Conservation (phyloP, 768 basidiomycete species). For the Tylopilus subfusipes region DNA sequence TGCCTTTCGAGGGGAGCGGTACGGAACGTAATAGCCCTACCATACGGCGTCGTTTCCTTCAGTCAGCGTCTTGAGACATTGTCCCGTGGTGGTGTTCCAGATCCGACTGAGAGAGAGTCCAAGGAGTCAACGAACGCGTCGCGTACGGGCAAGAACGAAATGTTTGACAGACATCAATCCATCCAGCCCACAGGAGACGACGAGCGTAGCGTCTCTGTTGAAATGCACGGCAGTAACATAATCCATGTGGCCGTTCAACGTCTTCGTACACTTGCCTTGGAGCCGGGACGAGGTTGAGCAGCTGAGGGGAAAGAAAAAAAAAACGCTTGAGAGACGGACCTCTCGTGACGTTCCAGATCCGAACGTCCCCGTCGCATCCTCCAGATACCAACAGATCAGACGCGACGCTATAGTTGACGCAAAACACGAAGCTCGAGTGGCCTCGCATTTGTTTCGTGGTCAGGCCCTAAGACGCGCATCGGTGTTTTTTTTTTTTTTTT, state of each 20-base stretch:
- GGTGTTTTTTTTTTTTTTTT: neutral
- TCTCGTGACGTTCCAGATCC: slow-evolving; percentile 86
- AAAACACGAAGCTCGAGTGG: slow-evolving; percentile 87
- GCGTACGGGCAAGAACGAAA: neutral
- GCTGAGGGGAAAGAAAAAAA: neutral
- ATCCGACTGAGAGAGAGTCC: slow-evolving; percentile 61
- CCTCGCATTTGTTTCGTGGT: slow-evolving; percentile 71
- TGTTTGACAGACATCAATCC: slow-evolving; percentile 76
- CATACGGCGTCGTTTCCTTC: slow-evolving; percentile 86
- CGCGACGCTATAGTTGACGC: slow-evolving; percentile 85
- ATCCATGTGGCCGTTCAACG: slow-evolving; percentile 89
- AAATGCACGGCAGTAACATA: slow-evolving; percentile 95
- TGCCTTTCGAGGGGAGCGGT: neutral
- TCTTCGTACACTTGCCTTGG: slow-evolving; percentile 78
- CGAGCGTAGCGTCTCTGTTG: slow-evolving; percentile 85
- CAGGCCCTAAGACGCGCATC: slow-evolving; percentile 48
- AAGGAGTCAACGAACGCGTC: neutral
- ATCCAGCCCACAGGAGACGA: slow-evolving; percentile 89
- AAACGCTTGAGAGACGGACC: slow-evolving; percentile 40
- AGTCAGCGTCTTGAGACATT: slow-evolving; percentile 93
- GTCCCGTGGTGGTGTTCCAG: slow-evolving; percentile 90
- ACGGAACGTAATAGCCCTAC: slow-evolving; percentile 37
- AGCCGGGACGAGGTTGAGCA: neutral
- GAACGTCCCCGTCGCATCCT: slow-evolving; percentile 87
- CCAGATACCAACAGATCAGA: slow-evolving; percentile 91